These are phyloP conservation scores for Pythium insidiosum DNA, from an alignment of 352 stramenopile species.

Conservation along the genomic window DNA sequence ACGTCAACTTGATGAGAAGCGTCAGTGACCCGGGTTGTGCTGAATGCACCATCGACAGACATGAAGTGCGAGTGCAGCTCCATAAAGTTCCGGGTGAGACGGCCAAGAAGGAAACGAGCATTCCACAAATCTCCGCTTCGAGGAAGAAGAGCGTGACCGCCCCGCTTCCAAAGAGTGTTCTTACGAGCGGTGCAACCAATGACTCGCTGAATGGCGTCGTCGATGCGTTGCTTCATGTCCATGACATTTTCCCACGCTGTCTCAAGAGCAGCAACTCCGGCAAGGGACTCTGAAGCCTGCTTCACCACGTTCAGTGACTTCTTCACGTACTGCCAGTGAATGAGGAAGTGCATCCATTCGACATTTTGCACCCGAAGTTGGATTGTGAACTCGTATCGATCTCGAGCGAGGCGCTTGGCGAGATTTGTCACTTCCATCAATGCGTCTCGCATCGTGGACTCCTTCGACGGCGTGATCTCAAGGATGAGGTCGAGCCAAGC, in stretches of 20 bases:
- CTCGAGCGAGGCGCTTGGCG: conserved; percentile 33
- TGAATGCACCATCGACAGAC: too few species aligned
- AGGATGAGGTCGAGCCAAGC: conserved; percentile 7
- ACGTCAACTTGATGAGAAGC: conserved; percentile 41
- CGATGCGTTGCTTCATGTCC: conserved; percentile 67
- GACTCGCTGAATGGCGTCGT: conserved; percentile 56
- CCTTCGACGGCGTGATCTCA: too few species aligned
- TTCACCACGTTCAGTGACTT: conserved; percentile 35
- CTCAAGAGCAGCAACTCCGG: too few species aligned
- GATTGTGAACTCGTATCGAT: conserved; percentile 76
- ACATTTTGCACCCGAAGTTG: conserved; percentile 43
- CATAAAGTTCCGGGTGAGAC: conserved; percentile 32
- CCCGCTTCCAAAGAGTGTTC: conserved; percentile 91
- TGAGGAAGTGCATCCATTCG: conserved; percentile 78
- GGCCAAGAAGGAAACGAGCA: conserved; percentile 57
- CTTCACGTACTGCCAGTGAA: conserved; percentile 73
- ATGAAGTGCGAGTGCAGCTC: conserved; percentile 11
- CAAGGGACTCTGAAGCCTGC: background rate
- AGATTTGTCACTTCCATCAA: too few species aligned
- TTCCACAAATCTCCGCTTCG: conserved; percentile 58
- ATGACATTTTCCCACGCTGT: conserved; percentile 39
- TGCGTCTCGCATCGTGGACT: too few species aligned
- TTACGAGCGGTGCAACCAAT: conserved; percentile 63
- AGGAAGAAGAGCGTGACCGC: conserved; percentile 76
- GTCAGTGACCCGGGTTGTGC: too few species aligned